Conservation (phyloP, 169 alveolate genomes). For the Plasmodium vinckei region DNA sequence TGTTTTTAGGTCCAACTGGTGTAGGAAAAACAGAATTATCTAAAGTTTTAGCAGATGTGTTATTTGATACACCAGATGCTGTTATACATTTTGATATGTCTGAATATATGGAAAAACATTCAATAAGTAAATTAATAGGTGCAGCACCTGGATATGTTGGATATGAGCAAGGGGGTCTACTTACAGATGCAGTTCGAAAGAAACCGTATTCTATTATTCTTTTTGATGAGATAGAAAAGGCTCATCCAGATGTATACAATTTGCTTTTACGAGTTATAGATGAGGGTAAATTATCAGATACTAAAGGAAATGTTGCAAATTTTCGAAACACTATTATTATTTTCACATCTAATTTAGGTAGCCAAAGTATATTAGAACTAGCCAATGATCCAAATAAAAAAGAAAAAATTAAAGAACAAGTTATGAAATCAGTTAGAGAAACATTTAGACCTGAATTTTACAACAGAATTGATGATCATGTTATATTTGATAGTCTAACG, state of each 20-base stretch:
- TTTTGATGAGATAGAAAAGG: conserved; percentile 94
- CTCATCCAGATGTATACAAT: conserved; percentile 93
- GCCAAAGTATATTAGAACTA: conserved; percentile 86
- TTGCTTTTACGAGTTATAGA: conserved; percentile 90
- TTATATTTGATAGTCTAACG: conserved; percentile 85
- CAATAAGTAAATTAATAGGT: conserved; percentile 91
- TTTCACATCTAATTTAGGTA: conserved; percentile 91
- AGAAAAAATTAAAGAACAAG: conserved; percentile 82
- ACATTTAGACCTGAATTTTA: conserved; percentile 91
- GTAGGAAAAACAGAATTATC: conserved; percentile 94
- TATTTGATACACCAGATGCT: conserved; percentile 89
- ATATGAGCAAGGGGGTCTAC: conserved; percentile 92
- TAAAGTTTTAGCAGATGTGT: conserved; percentile 91
- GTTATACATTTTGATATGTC: conserved; percentile 92
- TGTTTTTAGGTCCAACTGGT: conserved; percentile 94
- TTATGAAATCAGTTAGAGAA: conserved; percentile 84
- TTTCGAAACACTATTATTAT: conserved; percentile 88
- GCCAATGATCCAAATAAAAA: conserved; percentile 87
- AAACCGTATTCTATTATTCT: conserved; percentile 91
- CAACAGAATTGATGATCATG: conserved; percentile 91
- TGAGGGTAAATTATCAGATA: conserved; percentile 92
- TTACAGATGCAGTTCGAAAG: conserved; percentile 93
- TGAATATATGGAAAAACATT: conserved; percentile 93
- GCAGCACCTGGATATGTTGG: conserved; percentile 96
- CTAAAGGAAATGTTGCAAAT: conserved; percentile 91